These are phyloP conservation scores for Colletotrichum sojae DNA, from an alignment of 2,329 filamentous ascomycete genomes.

Conservation along the genomic window DNA sequence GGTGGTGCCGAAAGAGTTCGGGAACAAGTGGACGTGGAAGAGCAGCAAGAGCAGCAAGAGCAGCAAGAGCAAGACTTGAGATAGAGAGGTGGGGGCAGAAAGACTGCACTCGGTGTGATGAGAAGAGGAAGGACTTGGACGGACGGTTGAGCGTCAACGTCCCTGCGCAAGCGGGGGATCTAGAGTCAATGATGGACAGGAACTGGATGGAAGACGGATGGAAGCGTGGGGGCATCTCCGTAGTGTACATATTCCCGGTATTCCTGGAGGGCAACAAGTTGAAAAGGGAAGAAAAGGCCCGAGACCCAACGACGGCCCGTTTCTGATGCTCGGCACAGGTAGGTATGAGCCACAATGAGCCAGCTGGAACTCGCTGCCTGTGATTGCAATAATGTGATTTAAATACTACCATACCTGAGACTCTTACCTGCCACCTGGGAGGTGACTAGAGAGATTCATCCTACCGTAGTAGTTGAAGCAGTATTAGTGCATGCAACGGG, in stretches of 20 bases:
- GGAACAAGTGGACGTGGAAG: slow-evolving; percentile 19
- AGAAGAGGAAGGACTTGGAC: no score
- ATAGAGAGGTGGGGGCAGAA: neutral
- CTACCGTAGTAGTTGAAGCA: no score
- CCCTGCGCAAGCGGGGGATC: slow-evolving; percentile 13
- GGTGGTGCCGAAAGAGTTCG: slow-evolving; percentile 28
- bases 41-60: no score
- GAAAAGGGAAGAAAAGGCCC: no score
- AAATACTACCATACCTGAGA: no score
- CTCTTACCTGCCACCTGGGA: no score
- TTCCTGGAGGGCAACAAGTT: no score
- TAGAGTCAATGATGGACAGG: neutral
- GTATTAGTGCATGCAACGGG: neutral
- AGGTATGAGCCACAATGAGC: slow-evolving; percentile 34
- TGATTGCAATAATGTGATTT: no score
- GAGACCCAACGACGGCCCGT: neutral
- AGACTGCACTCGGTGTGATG: no score
- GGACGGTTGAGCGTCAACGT: slow-evolving; percentile 15
- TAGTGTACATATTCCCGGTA: neutral
- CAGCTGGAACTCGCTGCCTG: slow-evolving; percentile 6
- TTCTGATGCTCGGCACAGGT: neutral
- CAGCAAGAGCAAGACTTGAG: no score
- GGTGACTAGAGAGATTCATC: neutral
- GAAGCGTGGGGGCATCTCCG: neutral
- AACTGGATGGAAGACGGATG: slow-evolving; percentile 16